Conservation (phyloP, 345 rosid genomes). For the Lenwebbia sp. region DNA sequence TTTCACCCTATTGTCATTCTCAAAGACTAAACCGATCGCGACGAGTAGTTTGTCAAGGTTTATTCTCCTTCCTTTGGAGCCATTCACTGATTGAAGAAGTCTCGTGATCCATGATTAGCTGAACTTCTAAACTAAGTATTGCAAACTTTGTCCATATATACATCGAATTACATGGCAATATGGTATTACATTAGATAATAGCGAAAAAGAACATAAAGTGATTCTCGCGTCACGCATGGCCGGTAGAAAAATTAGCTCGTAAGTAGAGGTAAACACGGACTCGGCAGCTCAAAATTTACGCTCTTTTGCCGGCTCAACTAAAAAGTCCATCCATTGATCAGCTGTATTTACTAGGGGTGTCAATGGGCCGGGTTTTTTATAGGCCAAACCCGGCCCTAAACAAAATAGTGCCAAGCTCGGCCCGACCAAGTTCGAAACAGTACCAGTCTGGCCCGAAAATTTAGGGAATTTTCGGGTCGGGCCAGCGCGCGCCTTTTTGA, state of each 20-base stretch:
- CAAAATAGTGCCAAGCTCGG: too few relatives aligned
- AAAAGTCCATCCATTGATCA: neutral
- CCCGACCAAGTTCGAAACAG: too few relatives aligned
- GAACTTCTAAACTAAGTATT: neutral
- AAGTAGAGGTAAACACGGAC: neutral
- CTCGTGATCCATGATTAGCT: neutral
- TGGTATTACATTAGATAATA: neutral
- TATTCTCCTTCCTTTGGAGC: too few relatives aligned
- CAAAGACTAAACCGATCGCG: neutral
- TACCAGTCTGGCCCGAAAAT: too few relatives aligned
- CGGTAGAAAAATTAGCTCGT: fast-evolving
- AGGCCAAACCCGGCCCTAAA: too few relatives aligned
- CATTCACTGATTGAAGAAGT: too few relatives aligned
- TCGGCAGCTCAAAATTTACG: fast-evolving
- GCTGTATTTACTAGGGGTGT: too few relatives aligned
- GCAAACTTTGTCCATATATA: neutral
- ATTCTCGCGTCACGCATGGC: fast-evolving
- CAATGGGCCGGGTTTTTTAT: too few relatives aligned
- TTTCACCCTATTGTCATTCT: too few relatives aligned
- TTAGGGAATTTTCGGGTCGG: too few relatives aligned
- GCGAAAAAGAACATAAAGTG: fast-evolving
- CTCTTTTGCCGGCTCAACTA: neutral
- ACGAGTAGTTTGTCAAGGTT: neutral
- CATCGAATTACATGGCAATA: neutral
- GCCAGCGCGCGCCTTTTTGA: too few relatives aligned